A percentile compares a stretch with the other conserved stretches of the same genome.
phyloP scores from a whole-genome alignment of 1,284 basidiomycete genomes.

The Erythrobasidium hasegawianum region DNA sequence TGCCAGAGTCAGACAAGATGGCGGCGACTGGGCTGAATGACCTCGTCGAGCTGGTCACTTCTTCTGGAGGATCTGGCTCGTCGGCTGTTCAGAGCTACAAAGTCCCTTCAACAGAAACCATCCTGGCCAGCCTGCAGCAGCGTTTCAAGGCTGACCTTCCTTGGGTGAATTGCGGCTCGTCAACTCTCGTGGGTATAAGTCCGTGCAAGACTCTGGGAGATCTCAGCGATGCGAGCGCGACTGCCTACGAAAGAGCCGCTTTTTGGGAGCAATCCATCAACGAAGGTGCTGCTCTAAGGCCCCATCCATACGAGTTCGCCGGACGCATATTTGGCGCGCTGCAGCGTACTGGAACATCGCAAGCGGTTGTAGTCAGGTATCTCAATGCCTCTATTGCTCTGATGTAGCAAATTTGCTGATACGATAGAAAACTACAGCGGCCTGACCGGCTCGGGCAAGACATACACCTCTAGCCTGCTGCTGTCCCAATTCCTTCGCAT shows the following conservation, averaged over 20 bases:
- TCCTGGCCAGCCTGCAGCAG: constrained; percentile 68
- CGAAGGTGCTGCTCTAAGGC: constrained; percentile 57
- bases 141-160: constrained; percentile 80
- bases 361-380: constrained; percentile 74
- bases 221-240: constrained; percentile 72
- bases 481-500: constrained; percentile 75
- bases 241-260: constrained; percentile 72
- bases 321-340: constrained; percentile 75
- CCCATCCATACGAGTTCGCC: constrained; percentile 82
- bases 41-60: constrained; percentile 29
- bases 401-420: constrained; percentile 4
- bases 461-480: constrained; percentile 67
- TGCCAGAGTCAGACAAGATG: too few species aligned
- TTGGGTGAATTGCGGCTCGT: constrained; percentile 69
- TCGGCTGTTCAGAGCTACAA: constrained; percentile 18
- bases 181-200: constrained; percentile 74
- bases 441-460: constrained; percentile 82
- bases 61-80: background rate
- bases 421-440: constrained; percentile 58
- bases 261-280: constrained; percentile 63
- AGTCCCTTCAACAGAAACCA: constrained; percentile 47
- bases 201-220: constrained; percentile 77
- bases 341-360: constrained; percentile 69
- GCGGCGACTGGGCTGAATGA: constrained; percentile 7
- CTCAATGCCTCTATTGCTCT: constrained; percentile 46